Evolutionary conservation across 768 basidiomycete genomes (phyloP).

Genomic region (Wakefieldia striispora): DNA sequence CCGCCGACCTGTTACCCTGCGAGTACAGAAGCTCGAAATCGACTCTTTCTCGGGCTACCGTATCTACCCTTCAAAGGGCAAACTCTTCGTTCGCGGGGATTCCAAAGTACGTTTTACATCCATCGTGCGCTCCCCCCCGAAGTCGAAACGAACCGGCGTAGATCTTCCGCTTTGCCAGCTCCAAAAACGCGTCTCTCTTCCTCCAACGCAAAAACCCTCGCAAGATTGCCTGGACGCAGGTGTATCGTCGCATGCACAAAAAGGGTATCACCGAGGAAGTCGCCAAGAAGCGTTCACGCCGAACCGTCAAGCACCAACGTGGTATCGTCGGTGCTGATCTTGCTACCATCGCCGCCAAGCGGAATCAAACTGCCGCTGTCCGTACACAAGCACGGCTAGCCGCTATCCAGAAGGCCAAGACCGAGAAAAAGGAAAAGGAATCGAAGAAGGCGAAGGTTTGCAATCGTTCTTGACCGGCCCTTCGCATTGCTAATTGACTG

Average conservation of each 20-base stretch:
- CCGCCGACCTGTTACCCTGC: background rate
- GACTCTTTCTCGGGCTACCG: conserved; percentile 97
- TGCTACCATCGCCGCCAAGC: conserved; percentile 83
- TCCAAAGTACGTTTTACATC: conserved; percentile 65
- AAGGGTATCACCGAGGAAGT: conserved; percentile 99
- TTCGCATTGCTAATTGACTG: conserved; percentile 2
- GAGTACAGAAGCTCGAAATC: conserved; percentile 89
- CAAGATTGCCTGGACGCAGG: conserved; percentile 96
- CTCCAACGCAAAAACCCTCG: conserved; percentile 99
- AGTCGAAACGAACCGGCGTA: conserved; percentile 26
- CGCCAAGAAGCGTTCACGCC: conserved; percentile 97
- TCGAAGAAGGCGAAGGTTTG: conserved; percentile 80
- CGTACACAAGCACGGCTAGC: conserved; percentile 77
- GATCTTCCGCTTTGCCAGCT: conserved; percentile 94
- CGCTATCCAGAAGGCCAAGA: conserved; percentile 92
- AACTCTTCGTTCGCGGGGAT: conserved; percentile 93
- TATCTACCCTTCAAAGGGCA: conserved; percentile 98
- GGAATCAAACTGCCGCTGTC: conserved; percentile 87
- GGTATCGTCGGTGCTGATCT: conserved; percentile 98
- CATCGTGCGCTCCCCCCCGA: background rate
- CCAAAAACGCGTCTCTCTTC: conserved; percentile 96
- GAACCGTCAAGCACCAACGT: conserved; percentile 96
- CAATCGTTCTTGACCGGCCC: background rate
- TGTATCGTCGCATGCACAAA: conserved; percentile 98
- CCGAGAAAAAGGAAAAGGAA: conserved; percentile 97